Evolutionary conservation across 2,329 filamentous ascomycete genomes (phyloP), one percentile per base, ranked within the genome.

Genomic region (Trichoderma sp.): DNA sequence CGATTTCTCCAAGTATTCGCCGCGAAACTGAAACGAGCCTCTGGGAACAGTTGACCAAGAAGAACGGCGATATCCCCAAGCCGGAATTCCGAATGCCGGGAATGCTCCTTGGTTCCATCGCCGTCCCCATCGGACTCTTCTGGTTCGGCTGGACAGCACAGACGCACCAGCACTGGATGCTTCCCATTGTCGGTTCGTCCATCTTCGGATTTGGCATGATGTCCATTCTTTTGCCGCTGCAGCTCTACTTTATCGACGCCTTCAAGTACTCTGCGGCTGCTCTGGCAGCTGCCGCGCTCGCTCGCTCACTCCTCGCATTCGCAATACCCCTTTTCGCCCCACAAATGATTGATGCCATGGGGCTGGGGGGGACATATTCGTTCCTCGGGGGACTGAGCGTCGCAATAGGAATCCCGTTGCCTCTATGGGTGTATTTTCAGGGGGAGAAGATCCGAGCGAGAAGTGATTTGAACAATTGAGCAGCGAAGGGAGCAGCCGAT

Each of bases 71-170:
- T 14, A 70, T 73, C 14, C 46, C 71, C 8, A 75, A 69, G 69
- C 79, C 79, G 21, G 78, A 81, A 69, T 78, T 77, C 65, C 77
- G 79, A 28, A 76, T 46, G 52, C 52, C 54, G 14, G 63, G 39
- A 26, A 51, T 58, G 52, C 76, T 84, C 10, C 78, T 81, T 61
- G 83, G 82, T 28, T 82, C 81, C 26, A 69, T 81, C 3, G 71
- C 84, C 7, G 81, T 87, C 5, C 85, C 85, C 0, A 73, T 84
- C 4, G 81, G 69, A 1, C 69, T 74, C n/a, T 74, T 74, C 56
- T 74, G 73, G 72, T 73, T 74, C 63, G 72, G 71, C 26, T 74
- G 73, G 72, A 73, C 73, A 5, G 71, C 71, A 52, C 59, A 70
- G 46, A 63, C 63, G 4, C 70, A 66, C 3, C 64, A 71, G 26